Evolutionary conservation across 345 rosid genomes (phyloP), one percentile per base, ranked within the genome.

Genomic region (Populus tremula): DNA sequence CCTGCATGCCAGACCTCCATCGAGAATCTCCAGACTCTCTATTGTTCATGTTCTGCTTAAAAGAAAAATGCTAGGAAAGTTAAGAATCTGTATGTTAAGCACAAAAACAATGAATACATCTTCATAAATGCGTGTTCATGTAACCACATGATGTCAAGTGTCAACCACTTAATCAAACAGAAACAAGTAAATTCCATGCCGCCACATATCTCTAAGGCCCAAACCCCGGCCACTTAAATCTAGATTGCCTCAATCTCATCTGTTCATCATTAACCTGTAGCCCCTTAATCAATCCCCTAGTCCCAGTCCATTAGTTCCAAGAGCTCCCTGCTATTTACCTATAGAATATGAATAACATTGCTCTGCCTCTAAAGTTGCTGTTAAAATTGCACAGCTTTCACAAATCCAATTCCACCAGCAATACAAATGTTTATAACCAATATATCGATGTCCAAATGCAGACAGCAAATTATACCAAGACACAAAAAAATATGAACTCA

Each of bases 11-110:
- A 85, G 95, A 81, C 82, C 87, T 90, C 95, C 93, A 84, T 62
- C 84, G 92, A 77, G 94, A 35, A 79, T 91, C 98, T 62, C 87
- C 86, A 69, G 91, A 76, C 84, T 88, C 97, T 89, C 82, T 90
- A 86, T 77, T 90, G 85, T 77, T 86, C 75, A 47, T 64, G 79
- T 67, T 89, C 97, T 91, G 93, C 75, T 82, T 59, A 11, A 80
- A 10, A 27, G 73, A 67, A n/a, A 3, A 50, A 47, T 14, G 65
- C 65, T 78, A 69, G 14, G 29, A 68, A 72, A 82, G 67, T 53
- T 71, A 56, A 77, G 29, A 64, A 79, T 73, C 35, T 41, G 66
- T 20, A 76, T 66, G 62, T 50, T 47, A 70, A 61, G 27, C 73
- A 39, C 62, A 39, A 71, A 43, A 74, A 64, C 21, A 50, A 63